Evolutionary conservation across 2,329 filamentous ascomycete genomes (phyloP).

Genomic region (Cladosporium halotolerans): DNA sequence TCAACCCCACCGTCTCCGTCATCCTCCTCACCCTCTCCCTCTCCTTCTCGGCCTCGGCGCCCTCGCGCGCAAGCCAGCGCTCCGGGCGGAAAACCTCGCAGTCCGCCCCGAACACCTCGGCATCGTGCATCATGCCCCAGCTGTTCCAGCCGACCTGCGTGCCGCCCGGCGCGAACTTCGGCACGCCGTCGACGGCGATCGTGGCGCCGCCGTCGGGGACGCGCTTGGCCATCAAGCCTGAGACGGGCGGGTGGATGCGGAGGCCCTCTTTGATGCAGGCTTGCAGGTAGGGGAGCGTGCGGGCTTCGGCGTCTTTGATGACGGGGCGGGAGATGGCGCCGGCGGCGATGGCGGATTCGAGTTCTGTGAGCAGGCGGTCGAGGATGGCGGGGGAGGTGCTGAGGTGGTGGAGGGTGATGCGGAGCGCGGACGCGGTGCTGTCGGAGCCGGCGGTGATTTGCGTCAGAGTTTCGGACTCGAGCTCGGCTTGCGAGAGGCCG

Average conservation of each 20-base stretch:
- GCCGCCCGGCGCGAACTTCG: slow-evolving; percentile 31
- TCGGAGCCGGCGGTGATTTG: slow-evolving; percentile 53
- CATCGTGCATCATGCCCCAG: slow-evolving; percentile 33
- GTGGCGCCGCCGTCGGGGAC: slow-evolving; percentile 29
- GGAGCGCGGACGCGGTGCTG: slow-evolving; percentile 51
- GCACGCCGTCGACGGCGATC: slow-evolving; percentile 30
- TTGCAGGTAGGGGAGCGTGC: slow-evolving; percentile 39
- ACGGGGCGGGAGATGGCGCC: slow-evolving; percentile 38
- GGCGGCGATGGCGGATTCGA: slow-evolving; percentile 35
- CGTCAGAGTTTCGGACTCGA: slow-evolving; percentile 39
- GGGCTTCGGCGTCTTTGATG: slow-evolving; percentile 44
- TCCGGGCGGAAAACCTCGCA: slow-evolving; percentile 34
- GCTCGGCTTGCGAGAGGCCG: slow-evolving; percentile 37
- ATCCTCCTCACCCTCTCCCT: slow-evolving; percentile 25
- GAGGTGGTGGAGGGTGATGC: slow-evolving; percentile 48
- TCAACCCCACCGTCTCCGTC: slow-evolving; percentile 32
- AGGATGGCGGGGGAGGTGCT: slow-evolving; percentile 46
- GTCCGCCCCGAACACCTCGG: slow-evolving; percentile 33
- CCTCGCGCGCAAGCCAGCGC: slow-evolving; percentile 30
- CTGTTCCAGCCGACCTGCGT: slow-evolving; percentile 35
- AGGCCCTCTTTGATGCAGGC: slow-evolving; percentile 45
- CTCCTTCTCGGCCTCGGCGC: slow-evolving; percentile 26
- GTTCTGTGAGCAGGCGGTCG: slow-evolving; percentile 41
- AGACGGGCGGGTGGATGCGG: slow-evolving; percentile 40
- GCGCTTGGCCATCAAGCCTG: slow-evolving; percentile 32